Evolutionary conservation across 176 grass and related monocot genomes (phyloP), one percentile per base, ranked within the genome.

Genomic region (Oryza glumipatula): DNA sequence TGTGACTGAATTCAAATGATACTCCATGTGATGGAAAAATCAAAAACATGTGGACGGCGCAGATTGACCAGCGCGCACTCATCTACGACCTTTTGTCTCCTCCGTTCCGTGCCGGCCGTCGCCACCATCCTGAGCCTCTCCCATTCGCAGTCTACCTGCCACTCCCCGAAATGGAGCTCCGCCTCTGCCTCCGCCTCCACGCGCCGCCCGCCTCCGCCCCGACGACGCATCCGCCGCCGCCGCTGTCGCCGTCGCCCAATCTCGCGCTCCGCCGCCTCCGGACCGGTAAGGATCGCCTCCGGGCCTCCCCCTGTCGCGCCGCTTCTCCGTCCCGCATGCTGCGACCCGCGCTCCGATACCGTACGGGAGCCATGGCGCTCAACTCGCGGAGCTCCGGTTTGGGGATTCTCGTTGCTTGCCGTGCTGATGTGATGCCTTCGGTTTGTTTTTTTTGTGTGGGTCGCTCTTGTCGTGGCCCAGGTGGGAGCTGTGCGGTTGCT

Each of bases 151-250:
- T 23, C 6, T 5, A 39, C 21, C n/a, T 4, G 13, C 43, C 76
- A 33, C 83, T 77, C 67, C 67, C 46, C 67, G 79, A 15, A 4
- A 90, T 90, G 88, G 88, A 78, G 75, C 84, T 83, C 48, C 63
- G 30, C 65, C 64, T 85, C 76, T 16, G 63, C 82, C 49, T 76
- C 77, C 82, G 58, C 33, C 68, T 78, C 60, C 70, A 88, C 19
- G 58, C 48, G n/a, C 80, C 74, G 52, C 81, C 54, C 66, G 5
- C 76, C 61, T 32, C 66, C 23, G 6, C 35, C 58, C 58, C 32
- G 45, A 24, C 41, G 6, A 1, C 49, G 1, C 36, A 5, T 14
- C n/a, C 65, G 24, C 65, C 0, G 23, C 8, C 63, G 11, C 8
- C 11, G 24, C 46, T 10, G 69, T 36, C 24, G 7, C 36, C 51